phyloP scores from a whole-genome alignment of 805 yeast genomes.

The Wickerhamomyces sydowiorum region DNA sequence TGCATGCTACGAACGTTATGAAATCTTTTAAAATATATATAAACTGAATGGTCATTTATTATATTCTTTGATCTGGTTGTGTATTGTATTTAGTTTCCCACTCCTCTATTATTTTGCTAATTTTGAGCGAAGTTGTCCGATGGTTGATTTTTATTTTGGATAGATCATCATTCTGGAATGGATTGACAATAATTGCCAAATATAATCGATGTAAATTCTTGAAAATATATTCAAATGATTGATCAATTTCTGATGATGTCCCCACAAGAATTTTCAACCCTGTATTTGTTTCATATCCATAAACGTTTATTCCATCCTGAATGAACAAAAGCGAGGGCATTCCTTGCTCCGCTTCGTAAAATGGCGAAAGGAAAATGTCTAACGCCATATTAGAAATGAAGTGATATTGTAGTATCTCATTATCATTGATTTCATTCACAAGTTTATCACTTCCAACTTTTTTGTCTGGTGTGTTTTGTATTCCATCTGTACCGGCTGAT shows the following conservation, averaged over 20 bases:
- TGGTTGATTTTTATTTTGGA: constrained; percentile 22
- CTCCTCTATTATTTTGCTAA: constrained; percentile 7
- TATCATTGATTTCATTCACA: constrained; percentile 23
- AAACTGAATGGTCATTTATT: not conserved
- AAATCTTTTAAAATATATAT: not conserved
- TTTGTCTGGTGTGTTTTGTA: not conserved
- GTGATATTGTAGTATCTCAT: constrained; percentile 53
- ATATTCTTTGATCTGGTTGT: not conserved
- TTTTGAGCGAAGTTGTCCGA: constrained; percentile 8
- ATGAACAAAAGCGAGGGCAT: constrained; percentile 44
- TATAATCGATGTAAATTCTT: constrained; percentile 48
- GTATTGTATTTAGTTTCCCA: constrained; percentile 2
- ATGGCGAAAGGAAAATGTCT: constrained; percentile 56
- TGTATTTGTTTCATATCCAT: constrained; percentile 63
- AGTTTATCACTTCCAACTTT: too few species aligned
- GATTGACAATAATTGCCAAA: constrained; percentile 53
- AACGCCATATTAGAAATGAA: constrained; percentile 73
- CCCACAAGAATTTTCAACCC: constrained; percentile 66
- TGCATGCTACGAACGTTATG: not conserved
- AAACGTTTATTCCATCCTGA: constrained; percentile 62
- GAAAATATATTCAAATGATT: constrained; percentile 22
- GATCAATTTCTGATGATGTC: constrained; percentile 28
- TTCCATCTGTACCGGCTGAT: not conserved
- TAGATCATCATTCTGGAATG: constrained; percentile 37
- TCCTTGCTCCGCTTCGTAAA: constrained; percentile 33